Evolutionary conservation across 2,329 filamentous ascomycete genomes (phyloP).

Genomic region (Xenoacremonium recifei): DNA sequence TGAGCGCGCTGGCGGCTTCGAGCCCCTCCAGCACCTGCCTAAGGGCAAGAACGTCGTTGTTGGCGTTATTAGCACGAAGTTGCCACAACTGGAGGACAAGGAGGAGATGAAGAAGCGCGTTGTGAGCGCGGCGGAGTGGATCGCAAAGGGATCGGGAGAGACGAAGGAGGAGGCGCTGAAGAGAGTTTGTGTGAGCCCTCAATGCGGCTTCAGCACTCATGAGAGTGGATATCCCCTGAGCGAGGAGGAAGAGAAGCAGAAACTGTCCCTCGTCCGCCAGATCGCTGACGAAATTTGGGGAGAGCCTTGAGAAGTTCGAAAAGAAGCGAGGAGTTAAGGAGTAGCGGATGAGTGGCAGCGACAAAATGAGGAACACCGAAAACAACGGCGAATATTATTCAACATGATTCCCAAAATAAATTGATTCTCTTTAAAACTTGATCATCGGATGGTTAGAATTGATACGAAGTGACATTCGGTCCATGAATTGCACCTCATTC

Average conservation of each 20-base stretch:
- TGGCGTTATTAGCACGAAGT: slow-evolving; percentile 63
- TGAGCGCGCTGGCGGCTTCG: slow-evolving; percentile 62
- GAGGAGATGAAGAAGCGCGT: slow-evolving; percentile 61
- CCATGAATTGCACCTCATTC: too few relatives aligned
- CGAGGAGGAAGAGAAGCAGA: slow-evolving; percentile 70
- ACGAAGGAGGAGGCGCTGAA: slow-evolving; percentile 65
- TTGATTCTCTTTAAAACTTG: too few relatives aligned
- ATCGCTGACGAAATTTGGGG: slow-evolving; percentile 73
- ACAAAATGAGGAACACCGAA: too few relatives aligned
- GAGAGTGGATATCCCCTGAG: slow-evolving; percentile 69
- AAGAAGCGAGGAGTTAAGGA: too few relatives aligned
- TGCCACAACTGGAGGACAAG: slow-evolving; percentile 60
- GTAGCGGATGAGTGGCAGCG: too few relatives aligned
- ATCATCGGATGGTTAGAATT: too few relatives aligned
- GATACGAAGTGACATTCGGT: too few relatives aligned
- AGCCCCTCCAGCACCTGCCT: slow-evolving; percentile 61
- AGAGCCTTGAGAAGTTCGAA: slow-evolving; percentile 26
- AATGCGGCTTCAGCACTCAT: slow-evolving; percentile 75
- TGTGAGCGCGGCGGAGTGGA: slow-evolving; percentile 61
- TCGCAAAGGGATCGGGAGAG: slow-evolving; percentile 66
- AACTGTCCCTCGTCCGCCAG: slow-evolving; percentile 67
- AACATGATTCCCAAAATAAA: too few relatives aligned
- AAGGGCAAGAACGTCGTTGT: slow-evolving; percentile 62
- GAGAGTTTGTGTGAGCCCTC: slow-evolving; percentile 66
- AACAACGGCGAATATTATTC: too few relatives aligned